Evolutionary conservation across 768 basidiomycete genomes (phyloP), one percentile per base, ranked within the genome.

Genomic region (Tricholoma terreum): DNA sequence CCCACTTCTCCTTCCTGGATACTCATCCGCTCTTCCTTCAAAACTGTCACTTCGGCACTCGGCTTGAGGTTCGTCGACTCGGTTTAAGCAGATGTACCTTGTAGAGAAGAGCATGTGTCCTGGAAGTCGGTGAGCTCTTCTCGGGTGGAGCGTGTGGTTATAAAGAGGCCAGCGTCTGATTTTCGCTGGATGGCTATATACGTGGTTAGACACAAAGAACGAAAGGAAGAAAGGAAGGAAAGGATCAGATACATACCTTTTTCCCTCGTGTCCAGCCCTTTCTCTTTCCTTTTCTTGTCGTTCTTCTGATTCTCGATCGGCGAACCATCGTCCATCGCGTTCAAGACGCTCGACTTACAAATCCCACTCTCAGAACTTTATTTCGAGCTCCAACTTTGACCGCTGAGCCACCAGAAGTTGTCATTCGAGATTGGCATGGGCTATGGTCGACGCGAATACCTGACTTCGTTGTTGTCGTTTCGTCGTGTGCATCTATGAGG

Each of bases 291-390:
- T 87, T 69, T 86, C 87, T 56, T 84, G 83, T 19, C 83, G 73
- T 58, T 90, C 88, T 34, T 85, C 82, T 51, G 79, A 74, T 67
- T 91, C 90, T 3, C 85, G n/a, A n/a, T n/a, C n/a, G n/a, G n/a
- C n/a, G n/a, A n/a, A 33, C 89, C 73, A 65, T 92, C 90, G 14
- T n/a, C n/a, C n/a, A n/a, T n/a, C n/a, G n/a, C n/a, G n/a, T n/a
- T n/a, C n/a, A n/a, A n/a, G n/a, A n/a, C n/a, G n/a, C n/a, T n/a
- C n/a, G n/a, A n/a, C n/a, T n/a, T n/a, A n/a, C n/a, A n/a, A n/a
- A n/a, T n/a, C n/a, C n/a, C n/a, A n/a, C n/a, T n/a, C n/a, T n/a
- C n/a, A n/a, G n/a, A n/a, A n/a, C n/a, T n/a, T n/a, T 11, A 79
- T 77, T 67, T 91, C 88, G 35, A 90, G 72, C 36, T 90, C 86